Base-by-base conservation (phyloP, 345 rosid species). In the Eucalyptus urophylla region DNA sequence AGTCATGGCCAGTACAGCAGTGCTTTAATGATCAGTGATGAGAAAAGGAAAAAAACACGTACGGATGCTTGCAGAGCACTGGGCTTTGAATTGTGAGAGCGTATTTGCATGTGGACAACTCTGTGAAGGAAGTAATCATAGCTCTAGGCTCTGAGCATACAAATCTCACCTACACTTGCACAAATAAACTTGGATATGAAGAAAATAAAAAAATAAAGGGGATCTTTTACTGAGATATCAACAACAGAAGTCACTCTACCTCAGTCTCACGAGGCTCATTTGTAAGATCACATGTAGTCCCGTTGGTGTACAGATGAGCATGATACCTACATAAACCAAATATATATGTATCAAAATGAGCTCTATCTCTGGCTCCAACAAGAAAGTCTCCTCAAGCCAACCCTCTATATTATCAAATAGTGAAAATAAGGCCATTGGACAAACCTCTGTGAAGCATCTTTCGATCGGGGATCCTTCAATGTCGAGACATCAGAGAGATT, bases 41-140 rank as follows among this genome's bases (percentile, higher is more conserved):
- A 65, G 40, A 49, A 87, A 47, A 49, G 15, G 44, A 50, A 76
- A 85, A 91, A 62, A 91, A 54, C 45, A 92, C 98, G 89, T 94
- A 97, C 98, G 95, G 97, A 90, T 98, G 99, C 94, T 94, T 96
- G 97, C 99, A 98, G 80, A 98, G 96, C 93, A 90, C 92, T 72
- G 98, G 97, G 89, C 93, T 91, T 83, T 96, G 99, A 62, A 96
- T 90, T 40, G 99, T 97, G 86, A 97, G 90, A 14, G 99, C 98
- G 86, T 98, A 98, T 92, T 95, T 98, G 97, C 99, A 97, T 29
- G 99, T 97, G 44, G 99, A 97, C 91, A 97, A 89, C 93, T 97
- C 99, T 11, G 99, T 97, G 90, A 97, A 91, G 44, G 99, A 97
- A 91, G 94, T 97, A 89, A 97, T 93, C 99, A 95, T 97, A 85